Conservation (phyloP, 306 rosid genomes). For the Sesbania bispinosa region DNA sequence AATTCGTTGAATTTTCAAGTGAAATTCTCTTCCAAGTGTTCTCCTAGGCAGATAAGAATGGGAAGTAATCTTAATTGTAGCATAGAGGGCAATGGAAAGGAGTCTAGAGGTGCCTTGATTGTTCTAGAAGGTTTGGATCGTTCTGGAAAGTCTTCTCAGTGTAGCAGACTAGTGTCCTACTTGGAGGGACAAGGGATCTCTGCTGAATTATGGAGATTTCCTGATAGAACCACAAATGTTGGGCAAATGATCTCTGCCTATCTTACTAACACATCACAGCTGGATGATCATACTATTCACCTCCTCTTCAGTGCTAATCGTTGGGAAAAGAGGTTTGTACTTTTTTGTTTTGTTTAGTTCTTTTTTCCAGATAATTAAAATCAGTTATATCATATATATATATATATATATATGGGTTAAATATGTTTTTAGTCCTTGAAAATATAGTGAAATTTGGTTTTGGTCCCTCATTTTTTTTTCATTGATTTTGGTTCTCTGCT, state of each 20-base stretch:
- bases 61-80: conserved; percentile 15
- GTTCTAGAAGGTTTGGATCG: conserved; percentile 96
- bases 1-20: conserved; percentile 25
- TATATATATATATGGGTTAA: too few species aligned
- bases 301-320: conserved; percentile 97
- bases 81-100: conserved; percentile 4
- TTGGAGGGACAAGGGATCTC: conserved; percentile 67
- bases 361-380: not conserved
- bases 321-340: conserved; percentile 86
- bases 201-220: conserved; percentile 82
- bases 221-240: conserved; percentile 76
- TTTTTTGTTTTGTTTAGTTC: not conserved
- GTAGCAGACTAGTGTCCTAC: conserved; percentile 53
- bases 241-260: conserved; percentile 93
- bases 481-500: too few species aligned
- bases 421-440: too few species aligned
- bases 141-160: conserved; percentile 81
- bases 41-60: conserved; percentile 35
- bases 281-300: conserved; percentile 82
- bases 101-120: conserved; percentile 62
- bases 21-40: conserved; percentile 28
- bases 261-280: conserved; percentile 75
- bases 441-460: too few species aligned
- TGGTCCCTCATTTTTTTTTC: too few species aligned
- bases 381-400: not conserved